Evolutionary conservation across 176 grass and related monocot genomes (phyloP).

Genomic region (Hyparrhenia diplandra): DNA sequence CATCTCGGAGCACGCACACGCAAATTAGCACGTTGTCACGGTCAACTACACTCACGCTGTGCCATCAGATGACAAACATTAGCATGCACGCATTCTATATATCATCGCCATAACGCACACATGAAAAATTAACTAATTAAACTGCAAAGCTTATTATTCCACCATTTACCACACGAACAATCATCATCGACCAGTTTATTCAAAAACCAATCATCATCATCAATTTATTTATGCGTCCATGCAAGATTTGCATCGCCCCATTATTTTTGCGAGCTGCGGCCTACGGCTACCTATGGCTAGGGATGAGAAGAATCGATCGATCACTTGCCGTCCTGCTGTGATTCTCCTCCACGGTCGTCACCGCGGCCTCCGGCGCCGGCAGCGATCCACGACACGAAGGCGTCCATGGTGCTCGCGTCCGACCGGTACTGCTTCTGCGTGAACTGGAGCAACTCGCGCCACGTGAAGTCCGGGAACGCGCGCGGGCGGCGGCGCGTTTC

Average conservation of each 20-base stretch:
- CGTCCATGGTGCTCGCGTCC: slow-evolving; percentile 65
- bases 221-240: neutral
- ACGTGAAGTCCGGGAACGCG: slow-evolving; percentile 87
- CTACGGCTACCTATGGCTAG: too few species aligned
- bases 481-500: slow-evolving; percentile 2
- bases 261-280: neutral
- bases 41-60: neutral
- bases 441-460: slow-evolving; percentile 81
- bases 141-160: neutral
- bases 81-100: neutral
- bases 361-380: neutral
- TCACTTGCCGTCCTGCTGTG: neutral
- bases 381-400: slow-evolving; percentile 61
- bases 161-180: neutral
- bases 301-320: neutral
- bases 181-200: too few species aligned
- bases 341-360: neutral
- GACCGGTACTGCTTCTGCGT: slow-evolving; percentile 82
- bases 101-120: neutral
- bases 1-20: neutral
- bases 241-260: neutral
- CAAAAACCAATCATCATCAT: too few species aligned
- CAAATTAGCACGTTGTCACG: neutral
- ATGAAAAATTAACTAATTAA: neutral
- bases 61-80: neutral